A percentile compares a stretch with the other conserved stretches of the same genome.
Evolutionary conservation across 2,329 filamentous ascomycete species (phyloP).

Genomic region (Diaporthe ilicicola): DNA sequence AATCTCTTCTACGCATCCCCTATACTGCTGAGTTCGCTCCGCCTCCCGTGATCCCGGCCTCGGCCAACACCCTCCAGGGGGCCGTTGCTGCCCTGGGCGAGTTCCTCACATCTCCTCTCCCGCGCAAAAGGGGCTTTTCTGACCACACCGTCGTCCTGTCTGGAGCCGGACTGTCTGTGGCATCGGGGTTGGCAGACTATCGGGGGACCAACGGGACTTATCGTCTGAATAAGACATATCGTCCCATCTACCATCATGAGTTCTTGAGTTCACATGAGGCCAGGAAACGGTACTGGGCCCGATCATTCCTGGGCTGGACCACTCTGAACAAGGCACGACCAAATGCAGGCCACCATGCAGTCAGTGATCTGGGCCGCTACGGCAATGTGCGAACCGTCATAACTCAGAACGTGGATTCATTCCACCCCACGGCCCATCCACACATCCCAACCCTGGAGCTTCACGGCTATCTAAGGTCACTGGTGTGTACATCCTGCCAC

Average conservation of each 20-base stretch:
- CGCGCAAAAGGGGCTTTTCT: slow-evolving; percentile 60
- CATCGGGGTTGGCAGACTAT: slow-evolving; percentile 93
- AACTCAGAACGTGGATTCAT: slow-evolving; percentile 97
- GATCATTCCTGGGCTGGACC: slow-evolving; percentile 93
- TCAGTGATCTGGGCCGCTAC: slow-evolving; percentile 74
- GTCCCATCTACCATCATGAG: slow-evolving; percentile 92
- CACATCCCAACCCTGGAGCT: slow-evolving; percentile 80
- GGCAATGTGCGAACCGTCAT: slow-evolving; percentile 81
- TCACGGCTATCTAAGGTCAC: slow-evolving; percentile 86
- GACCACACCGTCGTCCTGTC: slow-evolving; percentile 64
- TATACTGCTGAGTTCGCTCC: slow-evolving; percentile 85
- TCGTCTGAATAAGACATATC: slow-evolving; percentile 86
- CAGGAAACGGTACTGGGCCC: slow-evolving; percentile 93
- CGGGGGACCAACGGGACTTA: slow-evolving; percentile 91
- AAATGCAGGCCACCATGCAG: slow-evolving; percentile 81
- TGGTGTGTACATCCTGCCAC: slow-evolving; percentile 82
- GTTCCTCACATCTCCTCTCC: slow-evolving; percentile 70
- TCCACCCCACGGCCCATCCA: slow-evolving; percentile 83
- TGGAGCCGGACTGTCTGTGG: slow-evolving; percentile 92
- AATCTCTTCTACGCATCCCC: slow-evolving; percentile 84
- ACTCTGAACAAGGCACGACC: slow-evolving; percentile 80
- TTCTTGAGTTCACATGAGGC: slow-evolving; percentile 84
- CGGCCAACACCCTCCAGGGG: slow-evolving; percentile 73
- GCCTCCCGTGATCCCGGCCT: slow-evolving; percentile 77
- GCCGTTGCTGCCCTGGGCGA: slow-evolving; percentile 79